Evolutionary conservation across 2,329 filamentous ascomycete genomes (phyloP), one percentile per base, ranked within the genome.

Genomic region (Colletotrichum lentis): DNA sequence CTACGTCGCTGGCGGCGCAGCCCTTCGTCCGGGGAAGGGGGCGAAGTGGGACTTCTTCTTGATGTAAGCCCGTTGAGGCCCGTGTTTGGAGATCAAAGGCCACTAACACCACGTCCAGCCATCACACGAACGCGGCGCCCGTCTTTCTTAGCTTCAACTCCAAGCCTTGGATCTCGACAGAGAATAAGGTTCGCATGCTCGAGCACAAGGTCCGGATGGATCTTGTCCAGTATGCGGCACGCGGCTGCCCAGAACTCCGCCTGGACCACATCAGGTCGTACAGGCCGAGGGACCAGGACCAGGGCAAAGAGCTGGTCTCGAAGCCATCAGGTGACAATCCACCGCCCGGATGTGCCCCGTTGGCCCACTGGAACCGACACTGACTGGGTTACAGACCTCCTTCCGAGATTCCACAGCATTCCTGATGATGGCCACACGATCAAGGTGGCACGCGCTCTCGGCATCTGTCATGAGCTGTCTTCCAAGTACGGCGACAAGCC

Each of bases 171-270:
- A 82, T 94, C 50, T 82, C 87, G 0, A 74, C 79, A 0, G 81
- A 82, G 8, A 81, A 82, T 55, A 95, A 94, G 75, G 81, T 84
- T 14, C 88, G 92, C 6, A 80, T 97, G 0, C 82, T 97, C 8
- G 91, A 96, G 77, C 94, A 89, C 87, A 97, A 96, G 78, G 91
- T 90, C 57, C 87, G 93, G 49, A 79, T 89, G 72, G 92, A 96
- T 75, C 80, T 97, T 6, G 74, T 89, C 6, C 83, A 93, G 78
- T 97, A 96, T 76, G 86, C 90, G 0, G 91, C 90, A 1, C 84
- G 91, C 11, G 85, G 85, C 3, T 85, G 84, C 1, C 90, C 93
- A 0, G 77, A 84, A 0, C 83, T 94, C 0, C 79, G 84, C 0
- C 65, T 87, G 0, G 82, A 88, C 3, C 84, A 88, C 55, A 85